phyloP scores from a whole-genome alignment of 2,329 filamentous ascomycete species.

The Trichoderma harzianum region DNA sequence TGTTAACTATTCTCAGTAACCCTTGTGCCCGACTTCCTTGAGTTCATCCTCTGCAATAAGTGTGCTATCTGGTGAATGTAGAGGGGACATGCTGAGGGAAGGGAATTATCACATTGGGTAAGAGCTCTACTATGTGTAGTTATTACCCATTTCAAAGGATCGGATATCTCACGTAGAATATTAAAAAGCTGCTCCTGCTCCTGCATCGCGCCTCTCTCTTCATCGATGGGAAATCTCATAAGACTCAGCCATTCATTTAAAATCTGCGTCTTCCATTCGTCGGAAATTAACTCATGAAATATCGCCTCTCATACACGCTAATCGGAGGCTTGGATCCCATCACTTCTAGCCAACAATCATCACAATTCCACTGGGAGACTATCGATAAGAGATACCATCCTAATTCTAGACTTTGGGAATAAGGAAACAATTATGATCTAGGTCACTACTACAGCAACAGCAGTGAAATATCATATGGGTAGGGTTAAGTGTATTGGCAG shows the following conservation, averaged over 20 bases:
- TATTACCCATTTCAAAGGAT: neutral
- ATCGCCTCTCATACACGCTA: neutral
- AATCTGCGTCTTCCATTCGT: too few species aligned
- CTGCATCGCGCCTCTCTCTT: neutral
- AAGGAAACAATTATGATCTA: neutral
- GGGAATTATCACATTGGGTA: too few species aligned
- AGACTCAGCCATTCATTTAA: too few species aligned
- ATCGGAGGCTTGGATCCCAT: neutral
- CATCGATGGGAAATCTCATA: neutral
- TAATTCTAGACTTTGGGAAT: neutral
- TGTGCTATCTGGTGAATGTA: too few species aligned
- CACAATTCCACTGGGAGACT: neutral
- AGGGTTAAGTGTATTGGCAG: neutral
- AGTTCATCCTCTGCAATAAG: too few species aligned
- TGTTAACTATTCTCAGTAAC: too few species aligned
- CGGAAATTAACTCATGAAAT: too few species aligned
- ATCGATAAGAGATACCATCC: neutral
- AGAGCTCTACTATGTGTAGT: neutral
- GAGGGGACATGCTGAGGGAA: too few species aligned
- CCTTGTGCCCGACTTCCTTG: too few species aligned
- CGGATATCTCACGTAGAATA: neutral
- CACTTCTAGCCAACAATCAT: neutral
- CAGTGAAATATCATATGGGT: neutral
- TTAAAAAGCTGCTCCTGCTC: neutral
- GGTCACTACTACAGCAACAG: neutral